Conservation (phyloP, 1,284 basidiomycete genomes). For the Tremellales sp. region DNA sequence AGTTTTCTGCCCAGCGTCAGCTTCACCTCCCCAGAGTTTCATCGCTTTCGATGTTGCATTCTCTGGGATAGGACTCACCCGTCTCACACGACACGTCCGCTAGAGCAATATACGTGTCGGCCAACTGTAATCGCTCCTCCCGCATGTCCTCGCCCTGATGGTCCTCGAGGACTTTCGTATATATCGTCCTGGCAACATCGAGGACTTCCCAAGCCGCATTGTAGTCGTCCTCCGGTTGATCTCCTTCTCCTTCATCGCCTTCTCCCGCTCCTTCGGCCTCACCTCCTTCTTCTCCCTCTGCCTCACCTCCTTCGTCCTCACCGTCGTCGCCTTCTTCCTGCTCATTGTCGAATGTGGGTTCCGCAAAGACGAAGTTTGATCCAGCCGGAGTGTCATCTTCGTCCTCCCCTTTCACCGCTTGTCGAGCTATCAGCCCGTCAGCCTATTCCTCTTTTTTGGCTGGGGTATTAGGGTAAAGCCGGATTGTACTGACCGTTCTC, state of each 20-base stretch:
- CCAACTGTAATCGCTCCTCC: conserved; percentile 59
- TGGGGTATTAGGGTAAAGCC: too few species aligned
- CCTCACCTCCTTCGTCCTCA: conserved; percentile 11
- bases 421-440: too few species aligned
- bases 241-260: conserved; percentile 37
- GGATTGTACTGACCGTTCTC: neutral
- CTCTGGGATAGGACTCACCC: conserved; percentile 54
- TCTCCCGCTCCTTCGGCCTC: conserved; percentile 40
- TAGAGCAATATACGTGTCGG: conserved; percentile 75
- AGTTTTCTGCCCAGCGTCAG: conserved; percentile 68
- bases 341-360: neutral
- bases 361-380: conserved; percentile 31
- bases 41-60: neutral
- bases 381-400: conserved; percentile 8
- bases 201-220: conserved; percentile 91
- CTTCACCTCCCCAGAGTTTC: neutral
- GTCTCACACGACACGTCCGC: conserved; percentile 87
- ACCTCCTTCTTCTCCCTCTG: conserved; percentile 3
- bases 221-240: conserved; percentile 78
- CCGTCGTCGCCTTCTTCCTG: conserved; percentile 30
- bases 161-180: conserved; percentile 57
- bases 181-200: conserved; percentile 78
- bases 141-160: conserved; percentile 51
- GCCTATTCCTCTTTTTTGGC: too few species aligned
- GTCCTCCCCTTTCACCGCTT: too few species aligned